Percentiles rank a stretch among this genome's conserved stretches.
Evolutionary conservation across 495 filamentous ascomycete genomes (phyloP).

Genomic region (Trichodelitschia bisporula): DNA sequence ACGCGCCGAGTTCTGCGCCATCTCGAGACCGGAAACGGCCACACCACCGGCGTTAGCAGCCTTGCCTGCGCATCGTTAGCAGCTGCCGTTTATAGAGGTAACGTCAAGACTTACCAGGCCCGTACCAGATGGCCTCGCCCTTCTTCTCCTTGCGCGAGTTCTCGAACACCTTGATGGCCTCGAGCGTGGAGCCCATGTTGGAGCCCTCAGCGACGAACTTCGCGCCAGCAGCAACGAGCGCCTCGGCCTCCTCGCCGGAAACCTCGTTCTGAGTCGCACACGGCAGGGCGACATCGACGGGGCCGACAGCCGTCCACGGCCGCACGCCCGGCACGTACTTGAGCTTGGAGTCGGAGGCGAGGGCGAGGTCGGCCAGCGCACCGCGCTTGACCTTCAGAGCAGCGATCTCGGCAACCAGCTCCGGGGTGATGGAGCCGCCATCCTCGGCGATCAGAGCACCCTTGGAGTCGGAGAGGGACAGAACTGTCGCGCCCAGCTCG

Average conservation of each 20-base stretch:
- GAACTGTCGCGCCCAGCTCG: constrained; percentile 77
- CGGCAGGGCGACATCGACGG: constrained; percentile 78
- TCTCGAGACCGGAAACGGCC: constrained; percentile 91
- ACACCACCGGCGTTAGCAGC: constrained; percentile 96
- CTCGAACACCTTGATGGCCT: constrained; percentile 88
- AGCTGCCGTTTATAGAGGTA: background rate
- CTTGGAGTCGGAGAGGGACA: constrained; percentile 87
- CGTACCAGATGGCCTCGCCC: constrained; percentile 75
- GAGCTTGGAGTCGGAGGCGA: constrained; percentile 33
- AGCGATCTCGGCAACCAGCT: constrained; percentile 54
- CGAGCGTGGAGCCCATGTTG: constrained; percentile 98
- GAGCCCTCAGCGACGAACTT: constrained; percentile 88
- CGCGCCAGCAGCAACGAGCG: constrained; percentile 47
- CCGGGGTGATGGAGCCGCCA: constrained; percentile 42
- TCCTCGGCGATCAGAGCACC: constrained; percentile 50
- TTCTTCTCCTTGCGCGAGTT: constrained; percentile 44
- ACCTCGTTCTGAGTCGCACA: constrained; percentile 97
- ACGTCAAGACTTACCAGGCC: constrained; percentile 35
- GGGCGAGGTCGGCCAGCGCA: constrained; percentile 42
- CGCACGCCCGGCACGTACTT: constrained; percentile 72
- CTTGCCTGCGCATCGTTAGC: constrained; percentile 22
- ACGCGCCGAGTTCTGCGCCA: constrained; percentile 89
- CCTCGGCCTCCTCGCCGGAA: constrained; percentile 63
- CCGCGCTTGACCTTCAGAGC: constrained; percentile 69
- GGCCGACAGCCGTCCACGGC: constrained; percentile 72